These are phyloP conservation scores for Ocimum tenuiflorum DNA, from an alignment of 257 asterid species.

Conservation along the genomic window DNA sequence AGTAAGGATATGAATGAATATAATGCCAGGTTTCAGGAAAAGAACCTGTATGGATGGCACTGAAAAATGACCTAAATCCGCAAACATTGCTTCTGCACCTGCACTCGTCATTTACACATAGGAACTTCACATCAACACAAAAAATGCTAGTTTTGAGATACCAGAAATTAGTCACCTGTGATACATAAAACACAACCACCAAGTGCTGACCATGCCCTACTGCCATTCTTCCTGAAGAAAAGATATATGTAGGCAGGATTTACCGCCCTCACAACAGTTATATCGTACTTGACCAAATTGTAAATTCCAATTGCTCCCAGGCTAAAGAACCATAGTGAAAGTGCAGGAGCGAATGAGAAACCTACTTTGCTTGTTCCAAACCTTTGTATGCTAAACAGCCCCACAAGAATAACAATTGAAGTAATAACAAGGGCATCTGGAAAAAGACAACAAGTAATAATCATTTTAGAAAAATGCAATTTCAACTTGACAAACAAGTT, in stretches of 20 bases:
- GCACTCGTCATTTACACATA: constrained; percentile 23
- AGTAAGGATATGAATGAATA: not conserved
- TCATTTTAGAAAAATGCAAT: not conserved
- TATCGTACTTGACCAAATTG: constrained; percentile 62
- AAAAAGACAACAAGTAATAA: constrained; percentile 1
- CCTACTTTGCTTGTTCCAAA: constrained; percentile 92
- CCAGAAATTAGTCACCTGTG: constrained; percentile 51
- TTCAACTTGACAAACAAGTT: not conserved
- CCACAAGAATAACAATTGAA: constrained; percentile 72
- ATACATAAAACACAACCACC: constrained; percentile 98
- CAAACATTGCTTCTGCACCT: constrained; percentile 99
- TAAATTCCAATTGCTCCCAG: constrained; percentile 78
- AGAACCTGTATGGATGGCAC: constrained; percentile 85
- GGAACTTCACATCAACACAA: too few species aligned
- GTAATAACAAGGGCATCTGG: constrained; percentile 84
- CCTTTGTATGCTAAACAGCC: constrained; percentile 76
- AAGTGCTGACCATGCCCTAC: constrained; percentile 81
- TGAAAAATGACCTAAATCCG: constrained; percentile 92
- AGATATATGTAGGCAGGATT: constrained; percentile 77
- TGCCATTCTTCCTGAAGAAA: constrained; percentile 65
- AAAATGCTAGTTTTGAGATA: too few species aligned
- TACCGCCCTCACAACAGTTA: constrained; percentile 63
- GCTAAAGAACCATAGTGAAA: constrained; percentile 84
- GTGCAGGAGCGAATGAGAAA: constrained; percentile 82
- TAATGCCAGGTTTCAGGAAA: not conserved